Percentiles rank a stretch among this genome's conserved stretches.
Conservation (phyloP, 208 protist species). For the Wallacemonas sp. region DNA sequence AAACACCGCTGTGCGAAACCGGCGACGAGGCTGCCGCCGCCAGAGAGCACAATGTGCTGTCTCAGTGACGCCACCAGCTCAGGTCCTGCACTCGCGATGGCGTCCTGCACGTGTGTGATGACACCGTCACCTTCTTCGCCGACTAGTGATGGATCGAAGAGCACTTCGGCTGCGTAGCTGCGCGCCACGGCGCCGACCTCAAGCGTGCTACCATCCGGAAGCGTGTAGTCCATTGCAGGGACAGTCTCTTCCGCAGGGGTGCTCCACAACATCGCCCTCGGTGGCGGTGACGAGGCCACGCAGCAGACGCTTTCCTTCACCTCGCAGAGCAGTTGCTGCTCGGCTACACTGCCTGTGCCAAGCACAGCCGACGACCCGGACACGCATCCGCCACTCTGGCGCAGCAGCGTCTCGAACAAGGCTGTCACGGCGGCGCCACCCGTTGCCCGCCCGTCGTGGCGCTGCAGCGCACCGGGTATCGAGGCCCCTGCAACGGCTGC, state of each 20-base stretch:
- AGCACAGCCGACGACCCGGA: neutral
- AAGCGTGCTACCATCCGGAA: conserved; percentile 82
- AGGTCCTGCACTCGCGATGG: conserved; percentile 50
- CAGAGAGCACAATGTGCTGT: conserved; percentile 86
- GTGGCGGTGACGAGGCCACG: conserved; percentile 22
- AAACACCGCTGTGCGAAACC: conserved; percentile 94
- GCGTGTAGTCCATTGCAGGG: conserved; percentile 18
- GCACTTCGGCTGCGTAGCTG: conserved; percentile 59
- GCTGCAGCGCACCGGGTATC: conserved; percentile 40
- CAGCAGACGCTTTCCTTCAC: conserved; percentile 50
- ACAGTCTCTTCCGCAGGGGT: neutral
- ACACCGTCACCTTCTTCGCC: conserved; percentile 64
- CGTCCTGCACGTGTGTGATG: conserved; percentile 62
- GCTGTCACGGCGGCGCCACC: conserved; percentile 44
- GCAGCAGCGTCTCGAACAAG: conserved; percentile 46
- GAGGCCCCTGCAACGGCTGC: conserved; percentile 50
- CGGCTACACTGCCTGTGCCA: conserved; percentile 30
- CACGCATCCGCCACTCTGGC: conserved; percentile 25
- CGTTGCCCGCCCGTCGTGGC: conserved; percentile 35
- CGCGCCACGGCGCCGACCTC: conserved; percentile 39
- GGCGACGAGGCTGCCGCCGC: conserved; percentile 87
- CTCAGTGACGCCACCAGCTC: conserved; percentile 64
- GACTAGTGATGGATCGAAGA: conserved; percentile 77
- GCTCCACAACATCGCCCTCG: neutral
- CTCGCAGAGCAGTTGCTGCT: conserved; percentile 36